Conservation (phyloP, 2,329 filamentous ascomycete genomes). For the Lachnellula occidentalis region DNA sequence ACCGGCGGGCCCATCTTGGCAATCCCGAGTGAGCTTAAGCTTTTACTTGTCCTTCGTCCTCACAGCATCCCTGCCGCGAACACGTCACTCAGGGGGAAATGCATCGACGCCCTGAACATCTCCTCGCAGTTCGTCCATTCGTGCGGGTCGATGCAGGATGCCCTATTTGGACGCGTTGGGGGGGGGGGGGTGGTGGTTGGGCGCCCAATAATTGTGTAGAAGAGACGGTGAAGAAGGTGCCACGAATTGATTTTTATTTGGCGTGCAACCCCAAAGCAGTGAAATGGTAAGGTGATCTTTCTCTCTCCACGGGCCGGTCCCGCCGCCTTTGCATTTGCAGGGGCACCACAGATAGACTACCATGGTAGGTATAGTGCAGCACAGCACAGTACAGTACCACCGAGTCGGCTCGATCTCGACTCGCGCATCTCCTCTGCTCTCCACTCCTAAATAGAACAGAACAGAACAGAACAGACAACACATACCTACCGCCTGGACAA, state of each 20-base stretch:
- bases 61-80: not conserved
- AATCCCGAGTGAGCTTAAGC: not conserved
- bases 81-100: slow-evolving; percentile 7
- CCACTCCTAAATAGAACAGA: no score
- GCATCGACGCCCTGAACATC: not conserved
- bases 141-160: not conserved
- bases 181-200: not conserved
- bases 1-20: not conserved
- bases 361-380: no score
- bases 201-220: not conserved
- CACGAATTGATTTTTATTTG: not conserved
- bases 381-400: no score
- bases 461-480: no score
- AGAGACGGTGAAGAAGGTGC: not conserved
- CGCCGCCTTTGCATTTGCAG: no score
- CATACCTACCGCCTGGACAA: no score
- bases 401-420: no score
- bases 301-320: not conserved
- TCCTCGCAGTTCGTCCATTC: not conserved
- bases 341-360: no score
- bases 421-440: no score
- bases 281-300: not conserved
- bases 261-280: not conserved
- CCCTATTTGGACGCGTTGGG: not conserved
- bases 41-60: not conserved